These are phyloP conservation scores for Pharnaceum exiguum DNA, from an alignment of 148 eudicot species.

Conservation along the genomic window DNA sequence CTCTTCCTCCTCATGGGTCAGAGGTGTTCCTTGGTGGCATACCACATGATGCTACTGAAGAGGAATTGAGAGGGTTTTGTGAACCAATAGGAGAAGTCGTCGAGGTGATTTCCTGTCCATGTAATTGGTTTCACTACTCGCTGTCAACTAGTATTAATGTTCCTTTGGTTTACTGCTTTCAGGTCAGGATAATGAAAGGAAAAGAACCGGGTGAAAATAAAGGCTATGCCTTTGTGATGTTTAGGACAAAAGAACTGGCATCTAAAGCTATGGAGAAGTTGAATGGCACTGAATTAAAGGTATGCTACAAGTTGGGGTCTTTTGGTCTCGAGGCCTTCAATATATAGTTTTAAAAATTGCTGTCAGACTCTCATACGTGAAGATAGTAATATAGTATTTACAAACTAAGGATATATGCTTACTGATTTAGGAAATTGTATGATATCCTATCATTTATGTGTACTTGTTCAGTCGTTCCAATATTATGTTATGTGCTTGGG, in stretches of 20 bases:
- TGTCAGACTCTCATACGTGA: too few species aligned
- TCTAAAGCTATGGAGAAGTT: slow-evolving; percentile 82
- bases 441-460: too few species aligned
- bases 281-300: slow-evolving; percentile 68
- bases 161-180: slow-evolving; percentile 17
- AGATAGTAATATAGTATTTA: too few species aligned
- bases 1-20: slow-evolving; percentile 95
- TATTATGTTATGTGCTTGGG: too few species aligned
- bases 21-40: slow-evolving; percentile 90
- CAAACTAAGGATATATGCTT: background rate
- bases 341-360: background rate
- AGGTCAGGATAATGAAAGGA: slow-evolving; percentile 88
- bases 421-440: background rate
- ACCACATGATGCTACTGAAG: slow-evolving; percentile 75
- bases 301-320: slow-evolving; percentile 7
- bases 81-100: slow-evolving; percentile 79
- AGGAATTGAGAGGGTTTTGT: slow-evolving; percentile 67
- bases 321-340: background rate
- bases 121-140: slow-evolving; percentile 4
- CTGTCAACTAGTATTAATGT: too few species aligned
- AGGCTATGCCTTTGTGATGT: slow-evolving; percentile 95
- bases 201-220: slow-evolving; percentile 73
- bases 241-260: slow-evolving; percentile 77
- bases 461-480: too few species aligned
- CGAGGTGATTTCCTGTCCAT: slow-evolving; percentile 46